A percentile compares a stretch with the other conserved stretches of the same genome.
Evolutionary conservation across 768 basidiomycete genomes (phyloP).

Genomic region (Chalciporus chontae): DNA sequence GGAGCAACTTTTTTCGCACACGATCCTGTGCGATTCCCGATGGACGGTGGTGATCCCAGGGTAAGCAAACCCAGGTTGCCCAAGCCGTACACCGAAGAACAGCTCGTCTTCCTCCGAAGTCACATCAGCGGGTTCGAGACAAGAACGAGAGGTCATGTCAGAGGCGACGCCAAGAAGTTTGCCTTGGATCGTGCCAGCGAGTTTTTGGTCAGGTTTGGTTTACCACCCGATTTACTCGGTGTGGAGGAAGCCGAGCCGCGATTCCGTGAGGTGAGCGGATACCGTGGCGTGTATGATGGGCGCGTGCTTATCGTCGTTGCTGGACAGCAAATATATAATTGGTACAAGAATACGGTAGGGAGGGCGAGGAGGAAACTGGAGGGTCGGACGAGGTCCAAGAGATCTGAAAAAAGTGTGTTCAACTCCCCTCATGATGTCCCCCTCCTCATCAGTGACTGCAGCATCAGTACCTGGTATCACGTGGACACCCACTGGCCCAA

Average conservation of each 20-base stretch:
- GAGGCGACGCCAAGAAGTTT: conserved; percentile 70
- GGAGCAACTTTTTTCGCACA: no score
- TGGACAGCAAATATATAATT: conserved; percentile 64
- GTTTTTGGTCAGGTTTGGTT: conserved; percentile 56
- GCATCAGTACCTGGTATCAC: conserved; percentile 27
- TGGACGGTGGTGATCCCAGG: conserved; percentile 51
- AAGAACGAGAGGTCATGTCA: conserved; percentile 52
- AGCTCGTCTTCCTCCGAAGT: conserved; percentile 54
- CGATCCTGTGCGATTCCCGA: background rate
- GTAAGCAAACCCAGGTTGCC: conserved; percentile 62
- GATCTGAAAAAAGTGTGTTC: conserved; percentile 47
- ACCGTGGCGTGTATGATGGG: no score
- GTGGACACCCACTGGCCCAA: conserved; percentile 39
- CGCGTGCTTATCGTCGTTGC: no score
- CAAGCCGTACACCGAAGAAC: conserved; percentile 62
- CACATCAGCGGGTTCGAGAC: conserved; percentile 55
- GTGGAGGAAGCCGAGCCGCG: conserved; percentile 56
- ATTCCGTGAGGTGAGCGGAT: conserved; percentile 59
- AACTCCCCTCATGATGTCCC: no score
- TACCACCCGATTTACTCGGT: conserved; percentile 51
- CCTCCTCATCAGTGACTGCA: background rate
- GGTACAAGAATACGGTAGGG: conserved; percentile 71
- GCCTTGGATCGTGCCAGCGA: conserved; percentile 60
- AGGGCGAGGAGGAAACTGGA: conserved; percentile 56
- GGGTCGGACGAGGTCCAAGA: conserved; percentile 50